These are phyloP conservation scores for Cryptosporidium ryanae DNA, from an alignment of 169 alveolate species.

Conservation along the genomic window DNA sequence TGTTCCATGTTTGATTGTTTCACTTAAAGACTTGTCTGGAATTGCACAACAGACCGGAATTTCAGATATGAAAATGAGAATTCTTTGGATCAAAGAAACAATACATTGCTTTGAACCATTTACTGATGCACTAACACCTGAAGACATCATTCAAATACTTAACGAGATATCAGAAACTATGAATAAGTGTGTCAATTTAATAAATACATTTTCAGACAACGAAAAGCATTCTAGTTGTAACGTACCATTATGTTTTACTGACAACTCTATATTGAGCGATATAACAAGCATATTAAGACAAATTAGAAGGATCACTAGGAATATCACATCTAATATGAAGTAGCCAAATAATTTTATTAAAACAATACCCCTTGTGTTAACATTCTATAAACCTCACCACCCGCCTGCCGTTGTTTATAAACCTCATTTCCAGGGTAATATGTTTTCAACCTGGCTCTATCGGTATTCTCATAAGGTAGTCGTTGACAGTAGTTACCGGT, in stretches of 20 bases:
- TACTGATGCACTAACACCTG: conserved; percentile 39
- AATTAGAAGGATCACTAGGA: conserved; percentile 45
- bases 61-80: conserved; percentile 26
- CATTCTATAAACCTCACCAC: no score
- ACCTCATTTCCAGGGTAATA: conserved; percentile 14
- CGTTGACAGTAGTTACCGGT: conserved; percentile 2
- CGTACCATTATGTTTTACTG: not conserved
- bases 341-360: not conserved
- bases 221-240: not conserved
- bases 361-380: no score
- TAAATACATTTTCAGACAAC: not conserved
- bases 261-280: conserved; percentile 24
- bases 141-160: conserved; percentile 29
- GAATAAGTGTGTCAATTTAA: not conserved
- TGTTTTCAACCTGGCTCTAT: conserved; percentile 15
- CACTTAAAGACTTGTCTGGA: not conserved
- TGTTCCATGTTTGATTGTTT: not conserved
- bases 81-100: conserved; percentile 43
- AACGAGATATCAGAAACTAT: conserved; percentile 25
- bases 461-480: not conserved
- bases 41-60: not conserved
- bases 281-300: conserved; percentile 34
- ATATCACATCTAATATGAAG: conserved; percentile 20
- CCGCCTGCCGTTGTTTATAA: not conserved
- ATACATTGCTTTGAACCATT: conserved; percentile 68